Evolutionary conservation across 1,139 yeast genomes (phyloP), one percentile per base, ranked within the genome.

Genomic region (Hyphopichia burtonii): DNA sequence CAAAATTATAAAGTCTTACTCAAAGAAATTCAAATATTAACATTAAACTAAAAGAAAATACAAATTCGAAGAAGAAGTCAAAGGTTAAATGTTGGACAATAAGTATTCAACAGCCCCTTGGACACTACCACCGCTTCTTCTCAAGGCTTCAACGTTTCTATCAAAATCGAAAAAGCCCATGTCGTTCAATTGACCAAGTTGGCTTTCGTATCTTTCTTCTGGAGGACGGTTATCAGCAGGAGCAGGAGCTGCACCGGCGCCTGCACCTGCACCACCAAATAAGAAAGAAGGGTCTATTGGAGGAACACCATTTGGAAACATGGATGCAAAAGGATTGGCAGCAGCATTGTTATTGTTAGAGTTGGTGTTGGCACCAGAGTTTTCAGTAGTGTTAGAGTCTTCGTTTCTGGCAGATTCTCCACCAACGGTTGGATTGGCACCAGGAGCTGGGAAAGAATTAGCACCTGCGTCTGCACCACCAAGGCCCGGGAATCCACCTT

Each of bases 81-180:
- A n/a, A n/a, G n/a, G n/a, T 14, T n/a, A 33, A 20, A 33, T 18
- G 38, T 42, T 49, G 30, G 45, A 84, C 46, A 93, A 76, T 55
- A 93, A 72, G 46, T 89, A 87, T 63, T 91, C 97, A 43, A 93
- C 76, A 12, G 99, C 99, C 34, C 98, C 98, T 65, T 93, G 96
- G 16, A 93, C 98, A 52, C 91, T 87, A 11, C 99, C 99, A 20
- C 98, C 98, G 44, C 94, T 82, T 66, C 98, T 82, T 70, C 97
- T 82, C 56, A 93, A 75, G 1, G 98, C 98, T 20, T 83, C 83
- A 16, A 93, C 90, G 58, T 93, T 93, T 53, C 88, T 77, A 52
- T 93, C 98, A 58, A 91, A 93, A 54, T 93, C 98, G 52, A 80
- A 83, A 68, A 93, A 93, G 2, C 99, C 99, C 85, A 93, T 88